Percentiles rank a stretch among this genome's conserved stretches.
phyloP scores from a whole-genome alignment of 768 basidiomycete genomes.

The Calocera cornea region DNA sequence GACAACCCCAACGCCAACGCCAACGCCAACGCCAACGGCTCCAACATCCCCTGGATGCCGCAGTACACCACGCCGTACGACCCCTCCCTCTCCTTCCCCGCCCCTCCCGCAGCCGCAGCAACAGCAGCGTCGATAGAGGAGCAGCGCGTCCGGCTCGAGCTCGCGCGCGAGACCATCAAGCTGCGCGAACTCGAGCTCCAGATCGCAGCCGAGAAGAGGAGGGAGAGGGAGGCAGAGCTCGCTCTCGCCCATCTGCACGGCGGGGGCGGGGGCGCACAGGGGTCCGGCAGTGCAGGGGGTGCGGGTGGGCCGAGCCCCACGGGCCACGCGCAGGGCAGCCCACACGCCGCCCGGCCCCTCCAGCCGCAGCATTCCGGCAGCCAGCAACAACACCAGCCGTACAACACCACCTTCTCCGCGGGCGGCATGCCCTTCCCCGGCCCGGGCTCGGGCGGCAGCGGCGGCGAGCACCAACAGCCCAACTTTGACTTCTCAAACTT shows the following conservation, averaged over 20 bases:
- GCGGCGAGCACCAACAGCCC: neutral
- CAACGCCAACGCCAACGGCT: neutral
- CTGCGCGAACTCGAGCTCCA: neutral
- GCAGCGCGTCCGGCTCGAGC: neutral
- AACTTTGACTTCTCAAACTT: neutral
- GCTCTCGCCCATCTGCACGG: neutral
- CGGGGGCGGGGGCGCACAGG: neutral
- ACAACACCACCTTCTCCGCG: neutral
- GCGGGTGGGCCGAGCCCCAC: too few species aligned
- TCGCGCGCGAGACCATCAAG: neutral
- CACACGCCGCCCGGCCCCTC: too few species aligned
- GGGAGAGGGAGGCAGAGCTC: constrained; percentile 2
- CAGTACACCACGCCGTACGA: neutral
- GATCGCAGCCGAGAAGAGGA: neutral
- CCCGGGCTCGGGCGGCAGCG: neutral
- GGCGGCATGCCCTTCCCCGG: neutral
- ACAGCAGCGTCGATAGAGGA: neutral
- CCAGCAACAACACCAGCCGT: neutral
- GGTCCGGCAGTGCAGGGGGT: neutral
- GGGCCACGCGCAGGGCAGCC: too few species aligned
- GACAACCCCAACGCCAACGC: neutral
- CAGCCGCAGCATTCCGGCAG: neutral
- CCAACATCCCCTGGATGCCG: neutral
- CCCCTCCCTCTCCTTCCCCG: neutral
- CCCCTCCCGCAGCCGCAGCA: neutral